Evolutionary conservation across 352 stramenopile genomes (phyloP).

Genomic region (Aphanomyces stellatus): DNA sequence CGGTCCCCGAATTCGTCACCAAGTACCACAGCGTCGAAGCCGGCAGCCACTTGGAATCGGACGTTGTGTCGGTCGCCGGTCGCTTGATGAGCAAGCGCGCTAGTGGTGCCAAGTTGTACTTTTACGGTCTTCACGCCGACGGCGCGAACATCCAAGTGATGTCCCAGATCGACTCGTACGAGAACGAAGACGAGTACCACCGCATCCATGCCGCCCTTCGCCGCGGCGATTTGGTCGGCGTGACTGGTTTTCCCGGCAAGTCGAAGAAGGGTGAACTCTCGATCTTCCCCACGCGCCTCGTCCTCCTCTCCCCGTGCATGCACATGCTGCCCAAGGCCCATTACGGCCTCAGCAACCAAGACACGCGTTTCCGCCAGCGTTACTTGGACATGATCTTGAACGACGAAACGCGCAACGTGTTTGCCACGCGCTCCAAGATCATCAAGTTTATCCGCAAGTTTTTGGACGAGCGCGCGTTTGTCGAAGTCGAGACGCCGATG

Average conservation of each 20-base stretch:
- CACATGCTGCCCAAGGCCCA: constrained; percentile 78
- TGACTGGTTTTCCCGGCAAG: constrained; percentile 92
- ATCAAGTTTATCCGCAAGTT: constrained; percentile 90
- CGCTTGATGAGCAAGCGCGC: constrained; percentile 93
- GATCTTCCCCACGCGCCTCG: constrained; percentile 88
- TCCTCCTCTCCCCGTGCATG: constrained; percentile 76
- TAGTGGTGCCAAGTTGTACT: constrained; percentile 95
- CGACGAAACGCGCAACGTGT: constrained; percentile 87
- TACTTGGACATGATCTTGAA: constrained; percentile 98
- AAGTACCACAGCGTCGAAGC: constrained; percentile 76
- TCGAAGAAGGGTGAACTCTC: constrained; percentile 97
- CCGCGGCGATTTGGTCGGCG: constrained; percentile 95
- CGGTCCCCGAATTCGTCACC: constrained; percentile 91
- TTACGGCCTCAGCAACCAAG: constrained; percentile 57
- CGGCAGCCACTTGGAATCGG: constrained; percentile 73
- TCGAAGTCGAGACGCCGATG: constrained; percentile 98
- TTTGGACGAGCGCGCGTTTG: constrained; percentile 90
- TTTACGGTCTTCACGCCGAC: constrained; percentile 96
- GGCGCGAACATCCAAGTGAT: constrained; percentile 97
- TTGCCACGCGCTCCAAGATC: constrained; percentile 90
- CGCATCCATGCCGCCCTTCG: constrained; percentile 88
- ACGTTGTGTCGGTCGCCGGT: constrained; percentile 88
- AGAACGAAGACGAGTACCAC: constrained; percentile 40
- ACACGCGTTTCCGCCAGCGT: constrained; percentile 85
- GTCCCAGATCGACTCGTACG: constrained; percentile 75